These are phyloP conservation scores for Brettanomyces bruxellensis DNA, from an alignment of 805 yeast species.

Conservation along the genomic window DNA sequence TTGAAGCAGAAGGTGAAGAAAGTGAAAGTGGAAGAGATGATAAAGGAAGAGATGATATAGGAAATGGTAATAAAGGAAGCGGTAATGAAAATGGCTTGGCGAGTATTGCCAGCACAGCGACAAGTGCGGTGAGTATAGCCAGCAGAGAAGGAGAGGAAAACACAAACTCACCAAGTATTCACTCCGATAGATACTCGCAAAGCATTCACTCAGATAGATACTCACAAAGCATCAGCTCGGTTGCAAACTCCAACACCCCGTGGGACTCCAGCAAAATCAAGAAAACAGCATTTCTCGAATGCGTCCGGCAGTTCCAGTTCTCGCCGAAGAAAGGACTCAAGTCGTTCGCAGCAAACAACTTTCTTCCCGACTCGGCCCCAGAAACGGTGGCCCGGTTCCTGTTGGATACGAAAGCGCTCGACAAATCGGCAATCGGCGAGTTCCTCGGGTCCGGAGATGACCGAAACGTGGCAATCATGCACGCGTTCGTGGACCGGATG, in stretches of 20 bases:
- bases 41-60: too few relatives aligned
- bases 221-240: background rate
- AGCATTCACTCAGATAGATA: too few relatives aligned
- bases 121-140: too few relatives aligned
- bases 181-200: too few relatives aligned
- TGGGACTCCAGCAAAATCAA: slow-evolving; percentile 79
- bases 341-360: slow-evolving; percentile 50
- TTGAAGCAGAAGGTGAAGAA: background rate
- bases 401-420: slow-evolving; percentile 59
- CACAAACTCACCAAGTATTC: too few relatives aligned
- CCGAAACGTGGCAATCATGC: slow-evolving; percentile 75
- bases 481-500: slow-evolving; percentile 83
- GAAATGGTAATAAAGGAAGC: too few relatives aligned
- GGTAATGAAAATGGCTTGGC: too few relatives aligned
- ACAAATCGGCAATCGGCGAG: slow-evolving; percentile 81
- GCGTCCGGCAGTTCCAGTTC: slow-evolving; percentile 70
- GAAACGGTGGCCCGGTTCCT: slow-evolving; percentile 66
- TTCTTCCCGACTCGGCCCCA: slow-evolving; percentile 56
- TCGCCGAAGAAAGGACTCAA: slow-evolving; percentile 77
- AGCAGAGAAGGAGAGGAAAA: too few relatives aligned
- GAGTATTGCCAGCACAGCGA: too few relatives aligned
- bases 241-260: slow-evolving; percentile 62
- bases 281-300: slow-evolving; percentile 73
- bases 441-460: slow-evolving; percentile 85
- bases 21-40: background rate